Conservation (phyloP, 345 rosid species). For the Hevea brasiliensis region DNA sequence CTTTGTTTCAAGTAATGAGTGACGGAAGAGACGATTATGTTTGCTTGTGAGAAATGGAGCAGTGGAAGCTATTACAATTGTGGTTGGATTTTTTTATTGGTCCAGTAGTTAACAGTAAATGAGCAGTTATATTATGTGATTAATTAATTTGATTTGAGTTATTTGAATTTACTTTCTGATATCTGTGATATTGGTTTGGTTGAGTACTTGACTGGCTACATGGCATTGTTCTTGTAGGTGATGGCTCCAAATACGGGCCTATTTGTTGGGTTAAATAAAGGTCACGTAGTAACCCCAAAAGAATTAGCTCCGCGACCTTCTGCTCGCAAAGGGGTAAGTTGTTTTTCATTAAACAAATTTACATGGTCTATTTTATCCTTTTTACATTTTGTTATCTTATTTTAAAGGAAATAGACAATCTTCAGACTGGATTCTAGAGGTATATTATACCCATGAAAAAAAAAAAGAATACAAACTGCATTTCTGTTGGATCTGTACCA, state of each 20-base stretch:
- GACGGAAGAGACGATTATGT: neutral
- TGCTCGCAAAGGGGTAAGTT: conserved; percentile 57
- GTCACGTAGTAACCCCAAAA: conserved; percentile 60
- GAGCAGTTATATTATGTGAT: neutral
- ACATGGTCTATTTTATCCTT: neutral
- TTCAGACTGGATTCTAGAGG: neutral
- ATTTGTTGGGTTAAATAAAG: conserved; percentile 65
- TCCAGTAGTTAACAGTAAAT: neutral
- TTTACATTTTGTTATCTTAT: neutral
- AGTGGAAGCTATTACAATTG: neutral
- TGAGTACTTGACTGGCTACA: neutral
- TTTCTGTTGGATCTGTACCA: neutral
- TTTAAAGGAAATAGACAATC: neutral
- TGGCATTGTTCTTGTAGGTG: conserved; percentile 19
- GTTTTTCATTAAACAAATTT: neutral
- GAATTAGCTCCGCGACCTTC: conserved; percentile 56
- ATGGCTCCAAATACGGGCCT: conserved; percentile 66
- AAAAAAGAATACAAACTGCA: neutral
- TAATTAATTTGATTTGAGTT: neutral
- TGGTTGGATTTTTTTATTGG: neutral
- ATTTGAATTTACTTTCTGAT: neutral
- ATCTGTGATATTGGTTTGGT: neutral
- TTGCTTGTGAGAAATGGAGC: neutral
- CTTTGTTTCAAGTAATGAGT: neutral
- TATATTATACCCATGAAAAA: neutral